Percentiles rank a stretch among this genome's conserved stretches.
Evolutionary conservation across 495 filamentous ascomycete genomes (phyloP).

Genomic region (Arthonia radiata): DNA sequence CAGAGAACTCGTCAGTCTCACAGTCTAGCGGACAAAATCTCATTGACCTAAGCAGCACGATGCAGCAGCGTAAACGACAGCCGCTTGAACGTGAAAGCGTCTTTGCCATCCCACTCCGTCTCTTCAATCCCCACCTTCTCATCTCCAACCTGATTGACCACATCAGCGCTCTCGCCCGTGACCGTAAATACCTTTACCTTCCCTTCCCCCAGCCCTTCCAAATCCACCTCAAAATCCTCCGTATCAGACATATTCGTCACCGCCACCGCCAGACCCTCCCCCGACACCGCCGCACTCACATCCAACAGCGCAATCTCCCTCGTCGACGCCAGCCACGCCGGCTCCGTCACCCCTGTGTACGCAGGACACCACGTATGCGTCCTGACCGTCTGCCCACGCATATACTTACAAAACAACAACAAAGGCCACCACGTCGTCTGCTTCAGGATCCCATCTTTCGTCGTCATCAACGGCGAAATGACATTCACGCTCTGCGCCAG

Average conservation of each 20-base stretch:
- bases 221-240: constrained; percentile 25
- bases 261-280: constrained; percentile 35
- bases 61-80: constrained; percentile 38
- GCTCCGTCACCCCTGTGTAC: constrained; percentile 39
- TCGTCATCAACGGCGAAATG: constrained; percentile 54
- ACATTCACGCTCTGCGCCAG: constrained; percentile 63
- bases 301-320: constrained; percentile 34
- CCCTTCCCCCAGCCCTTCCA: constrained; percentile 24
- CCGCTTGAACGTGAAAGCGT: constrained; percentile 33
- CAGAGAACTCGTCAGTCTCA: no score
- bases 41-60: no score
- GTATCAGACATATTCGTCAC: constrained; percentile 32
- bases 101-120: constrained; percentile 32
- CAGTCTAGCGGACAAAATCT: no score
- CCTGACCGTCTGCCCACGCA: constrained; percentile 43
- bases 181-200: constrained; percentile 34
- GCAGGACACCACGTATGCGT: constrained; percentile 30
- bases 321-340: constrained; percentile 35
- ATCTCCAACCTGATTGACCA: constrained; percentile 32
- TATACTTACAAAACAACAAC: constrained; percentile 43
- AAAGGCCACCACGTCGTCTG: constrained; percentile 63
- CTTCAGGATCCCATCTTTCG: constrained; percentile 31
- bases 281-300: constrained; percentile 35
- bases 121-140: constrained; percentile 35
- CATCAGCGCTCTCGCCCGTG: constrained; percentile 24